These are phyloP conservation scores for Talaromyces piceae DNA, from an alignment of 2,329 filamentous ascomycete species.

Conservation along the genomic window DNA sequence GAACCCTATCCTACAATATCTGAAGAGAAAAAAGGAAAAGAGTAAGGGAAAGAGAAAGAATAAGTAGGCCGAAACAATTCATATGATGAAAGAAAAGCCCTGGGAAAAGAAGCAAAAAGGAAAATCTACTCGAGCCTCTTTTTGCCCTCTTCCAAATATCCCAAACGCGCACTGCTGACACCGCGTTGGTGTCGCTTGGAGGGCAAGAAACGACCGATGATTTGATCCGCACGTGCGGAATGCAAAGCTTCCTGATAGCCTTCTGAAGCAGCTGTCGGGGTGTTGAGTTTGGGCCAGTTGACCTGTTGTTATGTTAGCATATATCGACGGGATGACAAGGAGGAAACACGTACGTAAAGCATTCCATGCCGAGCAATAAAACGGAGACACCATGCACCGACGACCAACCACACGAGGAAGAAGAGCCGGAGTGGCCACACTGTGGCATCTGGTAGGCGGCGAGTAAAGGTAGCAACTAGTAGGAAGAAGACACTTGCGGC, in stretches of 20 bases:
- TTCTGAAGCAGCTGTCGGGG: constrained; percentile 75
- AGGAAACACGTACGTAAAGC: constrained; percentile 68
- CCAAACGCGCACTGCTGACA: constrained; percentile 70
- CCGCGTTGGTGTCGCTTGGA: constrained; percentile 65
- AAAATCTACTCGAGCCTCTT: constrained; percentile 72
- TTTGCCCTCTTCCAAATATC: constrained; percentile 92
- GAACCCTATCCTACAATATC: too few species aligned
- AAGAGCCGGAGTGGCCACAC: constrained; percentile 79
- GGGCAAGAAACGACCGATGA: constrained; percentile 67
- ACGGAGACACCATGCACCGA: constrained; percentile 62
- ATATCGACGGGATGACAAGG: not conserved
- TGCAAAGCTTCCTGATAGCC: constrained; percentile 80
- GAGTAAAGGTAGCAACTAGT: constrained; percentile 65
- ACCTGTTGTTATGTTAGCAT: constrained; percentile 45
- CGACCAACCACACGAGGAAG: constrained; percentile 64
- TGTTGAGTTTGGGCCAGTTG: constrained; percentile 97
- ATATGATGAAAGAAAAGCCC: too few species aligned
- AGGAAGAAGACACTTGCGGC: constrained; percentile 81
- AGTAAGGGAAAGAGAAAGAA: too few species aligned
- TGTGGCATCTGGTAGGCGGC: constrained; percentile 61
- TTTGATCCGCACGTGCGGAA: constrained; percentile 71
- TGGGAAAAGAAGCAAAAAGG: constrained; percentile 11
- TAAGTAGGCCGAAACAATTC: too few species aligned
- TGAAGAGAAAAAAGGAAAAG: too few species aligned
- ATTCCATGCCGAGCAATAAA: constrained; percentile 83